A percentile compares a stretch with the other conserved stretches of the same genome.
These are phyloP conservation scores for Setomelanomma holmii DNA, from an alignment of 2,329 filamentous ascomycete genomes.

Conservation along the genomic window DNA sequence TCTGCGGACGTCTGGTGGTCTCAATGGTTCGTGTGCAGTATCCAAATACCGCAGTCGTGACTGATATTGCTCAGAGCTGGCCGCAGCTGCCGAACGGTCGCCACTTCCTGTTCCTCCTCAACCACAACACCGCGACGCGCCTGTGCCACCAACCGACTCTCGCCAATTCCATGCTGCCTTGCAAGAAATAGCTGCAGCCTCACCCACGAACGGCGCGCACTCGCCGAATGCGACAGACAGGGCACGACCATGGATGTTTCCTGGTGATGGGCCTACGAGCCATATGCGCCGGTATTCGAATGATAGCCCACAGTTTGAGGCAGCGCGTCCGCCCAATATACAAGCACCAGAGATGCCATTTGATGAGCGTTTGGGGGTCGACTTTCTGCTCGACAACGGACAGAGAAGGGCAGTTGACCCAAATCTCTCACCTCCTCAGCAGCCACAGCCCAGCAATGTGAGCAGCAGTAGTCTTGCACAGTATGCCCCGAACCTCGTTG, in stretches of 20 bases:
- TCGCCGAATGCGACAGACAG: conserved; percentile 35
- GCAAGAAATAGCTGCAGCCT: conserved; percentile 26
- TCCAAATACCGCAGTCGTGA: not conserved
- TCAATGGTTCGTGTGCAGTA: conserved; percentile 49
- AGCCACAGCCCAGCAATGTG: conserved; percentile 27
- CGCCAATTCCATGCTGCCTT: conserved; percentile 32
- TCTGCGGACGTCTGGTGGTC: conserved; percentile 52
- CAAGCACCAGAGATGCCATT: conserved; percentile 35
- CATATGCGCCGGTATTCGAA: conserved; percentile 45
- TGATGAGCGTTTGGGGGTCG: conserved; percentile 72
- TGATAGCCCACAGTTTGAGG: conserved; percentile 51
- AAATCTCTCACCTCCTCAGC: conserved; percentile 55
- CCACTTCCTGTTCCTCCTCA: conserved; percentile 47
- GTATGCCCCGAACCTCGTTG: conserved; percentile 38
- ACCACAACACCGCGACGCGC: conserved; percentile 19
- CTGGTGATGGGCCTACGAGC: conserved; percentile 40
- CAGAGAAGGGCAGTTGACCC: conserved; percentile 47
- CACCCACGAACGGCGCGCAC: conserved; percentile 30
- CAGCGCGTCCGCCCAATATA: conserved; percentile 42
- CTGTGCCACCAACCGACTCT: conserved; percentile 20
- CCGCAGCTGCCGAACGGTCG: conserved; percentile 56
- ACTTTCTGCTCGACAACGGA: conserved; percentile 71
- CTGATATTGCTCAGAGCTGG: conserved; percentile 50
- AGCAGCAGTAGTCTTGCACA: conserved; percentile 32
- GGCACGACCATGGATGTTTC: conserved; percentile 41